A percentile compares a stretch with the other conserved stretches of the same genome.
Conservation (phyloP, 2,329 filamentous ascomycete genomes). For the Cladosporium halotolerans region DNA sequence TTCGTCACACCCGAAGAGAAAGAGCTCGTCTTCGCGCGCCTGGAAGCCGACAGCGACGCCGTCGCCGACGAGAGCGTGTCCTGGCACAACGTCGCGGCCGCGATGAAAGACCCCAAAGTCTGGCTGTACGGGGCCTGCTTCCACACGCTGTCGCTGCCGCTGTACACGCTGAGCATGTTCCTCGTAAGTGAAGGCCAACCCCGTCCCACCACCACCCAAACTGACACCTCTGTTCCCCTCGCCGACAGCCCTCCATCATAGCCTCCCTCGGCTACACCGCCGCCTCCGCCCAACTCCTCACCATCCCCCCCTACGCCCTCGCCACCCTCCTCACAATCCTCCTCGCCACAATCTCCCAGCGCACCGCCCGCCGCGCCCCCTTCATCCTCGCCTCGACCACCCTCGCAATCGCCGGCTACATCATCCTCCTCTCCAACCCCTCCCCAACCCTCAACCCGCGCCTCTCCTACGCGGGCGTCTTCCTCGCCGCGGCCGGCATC, state of each 20-base stretch:
- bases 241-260: constrained; percentile 52
- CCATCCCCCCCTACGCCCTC: constrained; percentile 31
- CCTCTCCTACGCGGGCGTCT: constrained; percentile 35
- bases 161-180: constrained; percentile 42
- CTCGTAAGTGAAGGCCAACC: constrained; percentile 37
- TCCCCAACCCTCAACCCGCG: constrained; percentile 37
- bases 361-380: constrained; percentile 49
- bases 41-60: constrained; percentile 63
- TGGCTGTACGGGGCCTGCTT: constrained; percentile 68
- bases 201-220: too few species aligned
- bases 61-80: constrained; percentile 62
- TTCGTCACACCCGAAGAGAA: constrained; percentile 55
- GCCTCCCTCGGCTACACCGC: constrained; percentile 48
- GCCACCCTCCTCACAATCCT: constrained; percentile 52
- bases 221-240: constrained; percentile 3
- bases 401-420: constrained; percentile 34
- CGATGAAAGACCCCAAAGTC: constrained; percentile 61
- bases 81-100: constrained; percentile 59
- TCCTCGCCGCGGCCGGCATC: constrained; percentile 50
- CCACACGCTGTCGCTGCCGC: constrained; percentile 62
- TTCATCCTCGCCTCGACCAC: constrained; percentile 53
- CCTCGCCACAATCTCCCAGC: constrained; percentile 57
- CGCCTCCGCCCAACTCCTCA: constrained; percentile 38
- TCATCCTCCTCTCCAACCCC: constrained; percentile 31
- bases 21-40: constrained; percentile 53